phyloP scores from a whole-genome alignment of 495 filamentous ascomycete genomes.

The Lasiosphaeriaceae sp. region DNA sequence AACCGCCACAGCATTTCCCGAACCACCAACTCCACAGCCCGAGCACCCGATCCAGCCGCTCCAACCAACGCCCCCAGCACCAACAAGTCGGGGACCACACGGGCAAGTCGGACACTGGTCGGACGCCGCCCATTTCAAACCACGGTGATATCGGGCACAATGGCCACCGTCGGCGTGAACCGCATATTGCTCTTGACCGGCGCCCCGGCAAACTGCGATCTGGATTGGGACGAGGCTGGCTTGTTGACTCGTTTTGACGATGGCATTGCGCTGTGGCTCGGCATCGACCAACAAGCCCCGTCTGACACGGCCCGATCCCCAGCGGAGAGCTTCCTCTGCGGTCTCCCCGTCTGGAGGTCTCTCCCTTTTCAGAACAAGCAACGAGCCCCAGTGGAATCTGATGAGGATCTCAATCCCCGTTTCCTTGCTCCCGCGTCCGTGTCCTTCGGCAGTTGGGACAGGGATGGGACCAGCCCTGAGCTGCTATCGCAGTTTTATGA shows the following conservation, averaged over 20 bases:
- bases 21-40: too few species aligned
- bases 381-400: not conserved
- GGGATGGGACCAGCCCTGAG: constrained; percentile 7
- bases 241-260: constrained; percentile 46
- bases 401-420: constrained; percentile 10
- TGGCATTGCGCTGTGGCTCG: constrained; percentile 48
- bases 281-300: constrained; percentile 10
- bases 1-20: too few species aligned
- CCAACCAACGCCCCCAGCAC: too few species aligned
- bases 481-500: constrained; percentile 61
- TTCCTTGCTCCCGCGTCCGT: constrained; percentile 49
- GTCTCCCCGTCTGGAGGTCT: constrained; percentile 43
- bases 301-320: too few species aligned
- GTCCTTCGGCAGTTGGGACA: constrained; percentile 22
- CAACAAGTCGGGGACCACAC: too few species aligned
- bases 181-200: constrained; percentile 59
- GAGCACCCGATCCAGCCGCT: too few species aligned
- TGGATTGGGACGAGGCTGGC: constrained; percentile 53
- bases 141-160: not conserved
- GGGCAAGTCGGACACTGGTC: too few species aligned
- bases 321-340: constrained; percentile 13
- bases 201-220: constrained; percentile 49
- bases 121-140: not conserved
- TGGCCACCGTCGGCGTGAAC: constrained; percentile 23
- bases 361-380: constrained; percentile 33